Percentiles rank a stretch among this genome's conserved stretches.
phyloP scores from a whole-genome alignment of 2,329 filamentous ascomycete species.

The Penicillium thymicola region DNA sequence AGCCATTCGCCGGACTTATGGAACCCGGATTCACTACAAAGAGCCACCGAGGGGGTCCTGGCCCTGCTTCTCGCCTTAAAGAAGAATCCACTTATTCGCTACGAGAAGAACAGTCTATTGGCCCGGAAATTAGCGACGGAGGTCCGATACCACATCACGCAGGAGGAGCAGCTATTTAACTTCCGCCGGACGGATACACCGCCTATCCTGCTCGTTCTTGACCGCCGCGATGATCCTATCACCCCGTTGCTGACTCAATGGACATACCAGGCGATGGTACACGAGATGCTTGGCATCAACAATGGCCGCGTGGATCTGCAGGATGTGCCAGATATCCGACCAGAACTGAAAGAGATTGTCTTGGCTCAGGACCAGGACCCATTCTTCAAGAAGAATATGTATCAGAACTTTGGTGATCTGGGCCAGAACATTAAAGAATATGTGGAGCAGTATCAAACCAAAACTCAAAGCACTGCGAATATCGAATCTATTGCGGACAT shows the following conservation, averaged over 20 bases:
- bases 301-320: constrained; percentile 92
- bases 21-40: constrained; percentile 83
- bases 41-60: constrained; percentile 81
- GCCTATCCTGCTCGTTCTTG: constrained; percentile 84
- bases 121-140: constrained; percentile 93
- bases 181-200: constrained; percentile 93
- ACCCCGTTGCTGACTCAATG: constrained; percentile 94
- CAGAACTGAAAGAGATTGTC: constrained; percentile 90
- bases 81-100: constrained; percentile 93
- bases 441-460: constrained; percentile 95
- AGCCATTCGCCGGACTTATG: constrained; percentile 76
- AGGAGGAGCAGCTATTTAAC: constrained; percentile 95
- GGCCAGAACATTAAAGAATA: constrained; percentile 98
- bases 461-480: constrained; percentile 93
- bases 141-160: constrained; percentile 85
- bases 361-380: constrained; percentile 95
- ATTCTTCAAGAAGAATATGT: constrained; percentile 99
- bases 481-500: constrained; percentile 97
- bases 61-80: constrained; percentile 84
- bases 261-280: constrained; percentile 99
- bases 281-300: constrained; percentile 87
- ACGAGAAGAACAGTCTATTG: constrained; percentile 83
- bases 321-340: constrained; percentile 75
- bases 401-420: constrained; percentile 92
- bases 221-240: constrained; percentile 89